These are phyloP conservation scores for Paecilomyces formosus DNA, from an alignment of 2,329 filamentous ascomycete species.

Conservation along the genomic window DNA sequence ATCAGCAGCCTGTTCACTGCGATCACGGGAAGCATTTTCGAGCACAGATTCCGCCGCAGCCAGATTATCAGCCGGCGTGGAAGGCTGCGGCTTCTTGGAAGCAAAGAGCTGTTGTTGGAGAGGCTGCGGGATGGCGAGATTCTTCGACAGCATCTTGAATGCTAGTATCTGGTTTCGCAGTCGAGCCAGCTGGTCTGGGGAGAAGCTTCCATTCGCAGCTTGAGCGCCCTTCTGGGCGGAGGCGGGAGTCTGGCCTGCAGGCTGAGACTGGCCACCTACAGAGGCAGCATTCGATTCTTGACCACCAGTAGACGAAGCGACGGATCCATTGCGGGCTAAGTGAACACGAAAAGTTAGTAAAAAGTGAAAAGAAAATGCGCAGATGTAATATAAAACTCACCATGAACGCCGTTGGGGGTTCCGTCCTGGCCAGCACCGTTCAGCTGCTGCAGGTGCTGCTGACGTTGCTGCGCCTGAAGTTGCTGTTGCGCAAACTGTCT, in stretches of 20 bases:
- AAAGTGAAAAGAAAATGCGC: not conserved
- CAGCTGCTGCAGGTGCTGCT: conserved; percentile 30
- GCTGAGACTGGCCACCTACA: conserved; percentile 12
- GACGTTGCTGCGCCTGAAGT: conserved; percentile 36
- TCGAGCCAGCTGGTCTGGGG: conserved; percentile 68
- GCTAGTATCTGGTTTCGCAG: conserved; percentile 82
- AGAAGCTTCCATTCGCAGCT: conserved; percentile 53
- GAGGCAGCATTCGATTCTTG: conserved; percentile 15
- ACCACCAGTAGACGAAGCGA: conserved; percentile 23
- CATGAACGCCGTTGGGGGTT: conserved; percentile 35
- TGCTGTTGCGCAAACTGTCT: conserved; percentile 39
- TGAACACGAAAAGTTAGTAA: conserved; percentile 6
- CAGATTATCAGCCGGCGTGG: conserved; percentile 29
- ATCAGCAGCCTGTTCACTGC: conserved; percentile 23
- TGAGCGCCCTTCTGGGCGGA: conserved; percentile 21
- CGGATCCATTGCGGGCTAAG: conserved; percentile 28
- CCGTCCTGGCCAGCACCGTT: conserved; percentile 28
- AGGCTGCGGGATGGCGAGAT: conserved; percentile 67
- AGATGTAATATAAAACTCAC: conserved; percentile 16
- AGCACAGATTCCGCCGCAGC: conserved; percentile 25
- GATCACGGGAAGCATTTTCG: conserved; percentile 30
- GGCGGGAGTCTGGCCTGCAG: conserved; percentile 10
- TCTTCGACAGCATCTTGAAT: conserved; percentile 85
- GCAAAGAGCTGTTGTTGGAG: conserved; percentile 80
- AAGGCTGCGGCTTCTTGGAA: conserved; percentile 35